These are phyloP conservation scores for Fusarium sp. DNA, from an alignment of 2,329 filamentous ascomycete species.

Conservation along the genomic window DNA sequence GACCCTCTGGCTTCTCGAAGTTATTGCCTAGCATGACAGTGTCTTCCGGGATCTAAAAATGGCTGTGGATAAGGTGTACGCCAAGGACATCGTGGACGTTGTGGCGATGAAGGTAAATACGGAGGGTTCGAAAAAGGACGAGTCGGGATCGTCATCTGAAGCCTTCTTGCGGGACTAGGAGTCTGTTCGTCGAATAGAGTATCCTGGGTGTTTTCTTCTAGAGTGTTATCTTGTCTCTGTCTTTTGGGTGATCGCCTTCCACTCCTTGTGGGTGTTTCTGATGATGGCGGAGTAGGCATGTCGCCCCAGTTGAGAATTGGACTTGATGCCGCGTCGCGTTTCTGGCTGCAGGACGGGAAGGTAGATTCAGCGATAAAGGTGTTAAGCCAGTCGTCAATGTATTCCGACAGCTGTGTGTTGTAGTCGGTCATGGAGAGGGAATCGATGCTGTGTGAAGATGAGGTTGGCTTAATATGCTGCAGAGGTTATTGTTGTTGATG, in stretches of 20 bases:
- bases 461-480: background rate
- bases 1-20: no score
- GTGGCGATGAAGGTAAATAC: background rate
- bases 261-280: background rate
- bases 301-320: background rate
- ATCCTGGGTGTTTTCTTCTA: background rate
- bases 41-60: no score
- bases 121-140: conserved; percentile 1
- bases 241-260: conserved; percentile 4
- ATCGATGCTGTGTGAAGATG: background rate
- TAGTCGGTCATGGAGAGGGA: background rate
- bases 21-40: no score
- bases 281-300: conserved; percentile 5
- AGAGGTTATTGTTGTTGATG: background rate
- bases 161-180: background rate
- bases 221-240: background rate
- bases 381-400: conserved; percentile 2
- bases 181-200: background rate
- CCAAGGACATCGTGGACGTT: no score
- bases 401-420: background rate
- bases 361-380: background rate
- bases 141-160: background rate
- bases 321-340: background rate
- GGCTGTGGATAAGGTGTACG: no score
- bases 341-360: background rate